Base-by-base conservation (phyloP, 2,329 filamentous ascomycete genomes). In the Aspergillus oerlinghausenensis region DNA sequence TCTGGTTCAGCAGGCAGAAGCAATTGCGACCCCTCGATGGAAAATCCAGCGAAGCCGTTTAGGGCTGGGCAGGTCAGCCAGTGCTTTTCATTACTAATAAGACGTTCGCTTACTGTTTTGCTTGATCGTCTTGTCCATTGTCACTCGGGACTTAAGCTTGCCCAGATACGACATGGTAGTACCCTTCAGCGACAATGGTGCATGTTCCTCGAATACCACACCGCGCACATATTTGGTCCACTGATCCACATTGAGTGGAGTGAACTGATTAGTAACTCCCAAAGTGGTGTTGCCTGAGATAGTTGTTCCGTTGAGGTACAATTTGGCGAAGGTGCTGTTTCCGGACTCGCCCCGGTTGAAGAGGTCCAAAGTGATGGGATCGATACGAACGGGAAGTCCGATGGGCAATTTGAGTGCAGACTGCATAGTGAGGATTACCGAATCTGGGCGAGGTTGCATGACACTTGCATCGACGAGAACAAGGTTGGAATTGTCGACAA, bases 31-130 rank as follows among this genome's bases (percentile, higher is more conserved):
- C 78, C 71, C 7, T 74, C 77, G 49, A 82, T 73, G 50, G 73
- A 73, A 65, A 82, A 79, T 8, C 77, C 79, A 9, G 70, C 63
- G 52, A 86, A 79, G 5, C 75, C 73, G 65, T 84, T 80, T 3
- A 86, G 73, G 3, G 78, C 83, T 85, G 52, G 4, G 3, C 9
- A 11, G 1, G 52, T 55, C 35, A 62, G 58, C 57, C 55, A 54
- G 5, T 19, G 42, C 25, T 38, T 38, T 5, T 48, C 32, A n/a
- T 8, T 1, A 26, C n/a, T 5, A 4, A 7, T 42, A n/a, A 8
- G 19, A n/a, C 9, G 8, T 7, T 3, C 14, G 42, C 70, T 53
- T 64, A 77, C 70, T 65, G 53, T 71, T 73, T 35, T 73, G 70
- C 28, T 64, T 50, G 50, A 71, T 58, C 51, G 68, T 59, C 53